These are phyloP conservation scores for Aspergillus indologenus DNA, from an alignment of 495 filamentous ascomycete genomes.

Conservation along the genomic window DNA sequence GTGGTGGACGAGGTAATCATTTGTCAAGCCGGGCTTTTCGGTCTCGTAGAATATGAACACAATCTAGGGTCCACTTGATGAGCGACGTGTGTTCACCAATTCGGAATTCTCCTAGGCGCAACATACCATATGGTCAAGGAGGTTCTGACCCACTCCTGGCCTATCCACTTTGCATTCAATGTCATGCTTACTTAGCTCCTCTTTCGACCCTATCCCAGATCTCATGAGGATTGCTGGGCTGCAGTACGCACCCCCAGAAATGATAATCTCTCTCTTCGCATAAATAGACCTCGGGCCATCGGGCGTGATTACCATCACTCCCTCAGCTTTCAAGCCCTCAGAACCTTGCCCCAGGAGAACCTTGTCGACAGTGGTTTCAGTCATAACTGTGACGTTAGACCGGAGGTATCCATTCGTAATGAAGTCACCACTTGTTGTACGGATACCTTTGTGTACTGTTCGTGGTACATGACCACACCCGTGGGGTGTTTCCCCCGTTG, in stretches of 20 bases:
- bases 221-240: conserved; percentile 55
- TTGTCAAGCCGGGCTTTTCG: conserved; percentile 40
- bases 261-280: conserved; percentile 47
- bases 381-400: conserved; percentile 37
- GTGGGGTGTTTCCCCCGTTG: conserved; percentile 42
- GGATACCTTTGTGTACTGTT: conserved; percentile 47
- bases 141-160: conserved; percentile 54
- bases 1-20: conserved; percentile 39
- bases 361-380: conserved; percentile 38
- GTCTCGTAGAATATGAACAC: conserved; percentile 51
- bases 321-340: conserved; percentile 24
- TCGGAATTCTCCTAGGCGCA: background rate
- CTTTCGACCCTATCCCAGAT: conserved; percentile 51
- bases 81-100: background rate
- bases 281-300: conserved; percentile 30
- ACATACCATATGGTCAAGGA: conserved; percentile 51
- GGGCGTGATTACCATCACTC: conserved; percentile 21
- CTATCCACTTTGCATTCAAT: conserved; percentile 48
- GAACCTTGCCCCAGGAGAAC: conserved; percentile 23
- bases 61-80: conserved; percentile 19
- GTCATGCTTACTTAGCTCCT: conserved; percentile 43
- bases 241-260: conserved; percentile 55
- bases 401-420: conserved; percentile 37
- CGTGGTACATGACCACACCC: conserved; percentile 52
- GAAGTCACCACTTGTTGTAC: conserved; percentile 49